These are phyloP conservation scores for Arxiozyma heterogenica DNA, from an alignment of 1,139 yeast genomes.

Conservation along the genomic window DNA sequence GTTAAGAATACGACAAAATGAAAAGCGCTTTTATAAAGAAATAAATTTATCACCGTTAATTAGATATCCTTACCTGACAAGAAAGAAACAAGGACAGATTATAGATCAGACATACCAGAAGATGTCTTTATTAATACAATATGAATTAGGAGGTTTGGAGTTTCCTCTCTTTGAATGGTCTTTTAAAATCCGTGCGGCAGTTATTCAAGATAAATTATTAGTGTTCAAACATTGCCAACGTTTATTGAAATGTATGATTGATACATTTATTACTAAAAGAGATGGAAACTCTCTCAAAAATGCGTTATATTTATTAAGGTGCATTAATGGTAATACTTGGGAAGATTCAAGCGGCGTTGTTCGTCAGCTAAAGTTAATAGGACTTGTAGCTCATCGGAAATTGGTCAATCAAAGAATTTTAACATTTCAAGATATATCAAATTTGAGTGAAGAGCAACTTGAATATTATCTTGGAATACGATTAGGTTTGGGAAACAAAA, in stretches of 20 bases:
- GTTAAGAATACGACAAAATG: constrained; percentile 36
- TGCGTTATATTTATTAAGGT: constrained; percentile 33
- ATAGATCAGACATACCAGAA: constrained; percentile 30
- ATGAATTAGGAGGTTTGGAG: constrained; percentile 41
- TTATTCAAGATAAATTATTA: constrained; percentile 36
- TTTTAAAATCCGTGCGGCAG: constrained; percentile 32
- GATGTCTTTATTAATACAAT: constrained; percentile 36
- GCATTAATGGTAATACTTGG: constrained; percentile 40
- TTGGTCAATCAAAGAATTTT: constrained; percentile 32
- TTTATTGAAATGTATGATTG: constrained; percentile 37
- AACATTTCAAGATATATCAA: constrained; percentile 28
- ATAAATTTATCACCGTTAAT: constrained; percentile 35
- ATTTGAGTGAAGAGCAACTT: constrained; percentile 30
- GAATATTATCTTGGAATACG: constrained; percentile 36
- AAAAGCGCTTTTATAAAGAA: constrained; percentile 36
- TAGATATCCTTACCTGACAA: constrained; percentile 29
- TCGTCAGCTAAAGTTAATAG: constrained; percentile 40
- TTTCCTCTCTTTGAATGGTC: constrained; percentile 37
- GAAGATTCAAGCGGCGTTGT: constrained; percentile 37
- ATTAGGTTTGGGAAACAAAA: constrained; percentile 34
- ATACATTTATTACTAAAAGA: constrained; percentile 34
- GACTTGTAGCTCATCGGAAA: constrained; percentile 34
- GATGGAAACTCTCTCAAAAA: constrained; percentile 36
- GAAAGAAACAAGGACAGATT: constrained; percentile 20
- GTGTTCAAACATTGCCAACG: constrained; percentile 37